Conservation (phyloP, 2,329 filamentous ascomycete genomes). For the Ophiostoma tasmaniense region DNA sequence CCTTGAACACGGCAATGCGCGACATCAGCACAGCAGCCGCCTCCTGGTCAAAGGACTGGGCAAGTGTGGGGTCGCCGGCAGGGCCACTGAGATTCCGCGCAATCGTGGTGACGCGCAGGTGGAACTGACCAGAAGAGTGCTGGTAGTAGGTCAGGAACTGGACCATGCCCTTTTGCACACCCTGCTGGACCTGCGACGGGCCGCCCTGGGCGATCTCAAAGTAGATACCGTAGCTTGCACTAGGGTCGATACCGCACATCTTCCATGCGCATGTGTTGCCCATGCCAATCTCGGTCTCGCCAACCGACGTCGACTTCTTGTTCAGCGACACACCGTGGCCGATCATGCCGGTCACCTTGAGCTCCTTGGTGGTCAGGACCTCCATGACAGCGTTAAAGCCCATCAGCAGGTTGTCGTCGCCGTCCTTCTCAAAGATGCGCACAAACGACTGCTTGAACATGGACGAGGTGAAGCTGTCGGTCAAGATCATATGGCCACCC, state of each 20-base stretch:
- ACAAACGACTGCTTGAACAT: constrained; percentile 99
- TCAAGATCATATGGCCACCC: constrained; percentile 95
- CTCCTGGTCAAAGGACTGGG: constrained; percentile 97
- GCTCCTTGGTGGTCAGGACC: constrained; percentile 92
- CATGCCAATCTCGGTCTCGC: constrained; percentile 96
- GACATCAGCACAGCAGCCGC: constrained; percentile 97
- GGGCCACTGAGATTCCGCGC: constrained; percentile 86
- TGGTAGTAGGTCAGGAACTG: constrained; percentile 99
- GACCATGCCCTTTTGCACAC: constrained; percentile 87
- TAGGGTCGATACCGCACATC: constrained; percentile 96
- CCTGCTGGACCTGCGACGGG: constrained; percentile 67
- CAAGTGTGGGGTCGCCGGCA: constrained; percentile 86
- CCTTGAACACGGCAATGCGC: constrained; percentile 97
- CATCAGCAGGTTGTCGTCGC: constrained; percentile 89
- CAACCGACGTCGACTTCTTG: constrained; percentile 95
- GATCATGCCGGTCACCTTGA: constrained; percentile 96
- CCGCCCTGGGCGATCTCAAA: constrained; percentile 97
- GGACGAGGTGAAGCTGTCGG: constrained; percentile 95
- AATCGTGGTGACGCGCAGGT: constrained; percentile 90
- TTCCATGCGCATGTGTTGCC: constrained; percentile 99
- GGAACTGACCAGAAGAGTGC: constrained; percentile 91
- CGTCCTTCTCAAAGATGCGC: constrained; percentile 94
- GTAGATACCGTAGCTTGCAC: constrained; percentile 89
- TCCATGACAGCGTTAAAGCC: constrained; percentile 96
- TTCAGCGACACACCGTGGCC: constrained; percentile 94